Evolutionary conservation across 768 basidiomycete genomes (phyloP), one percentile per base, ranked within the genome.

Genomic region (Pluteus cervinus): DNA sequence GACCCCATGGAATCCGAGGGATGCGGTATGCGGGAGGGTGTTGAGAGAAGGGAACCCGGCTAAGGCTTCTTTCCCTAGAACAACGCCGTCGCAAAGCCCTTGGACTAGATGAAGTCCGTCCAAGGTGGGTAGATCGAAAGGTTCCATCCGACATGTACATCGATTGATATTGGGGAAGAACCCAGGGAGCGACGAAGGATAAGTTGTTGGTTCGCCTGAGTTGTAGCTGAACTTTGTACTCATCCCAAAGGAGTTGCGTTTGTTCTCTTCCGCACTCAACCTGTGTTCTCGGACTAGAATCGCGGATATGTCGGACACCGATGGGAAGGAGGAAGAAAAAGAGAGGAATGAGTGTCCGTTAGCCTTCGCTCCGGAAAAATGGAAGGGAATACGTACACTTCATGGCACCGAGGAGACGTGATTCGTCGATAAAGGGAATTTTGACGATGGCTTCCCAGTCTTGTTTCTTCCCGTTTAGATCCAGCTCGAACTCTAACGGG

Each of bases 371-470:
- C 10, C 8, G 21, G 25, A 21, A 36, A 24, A 32, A 24, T 33
- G 8, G 23, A 15, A 9, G 42, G n/a, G 24, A 28, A 8, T 46
- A 64, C 80, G 50, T 56, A 88, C 89, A 60, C 22, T 68, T 62
- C 94, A 99, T 97, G 3, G 93, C 87, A 22, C 66, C 66, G 22
- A 96, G 62, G 15, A 99, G 56, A 36, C 89, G 70, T 8, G 62
- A 48, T 56, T 93, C 79, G 31, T 96, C 81, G 43, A 99, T 97
- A 60, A 99, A 99, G 0, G 96, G 96, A 47, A 99, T 97, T 65
- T 98, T 98, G 37, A 99, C 91, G 35, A 98, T 78, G 0, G 96
- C 94, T 58, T 99, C 96, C 96, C 96, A 99, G 17, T 97, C 94
- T 48, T 86, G 82, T 57, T 92, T 98, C 74, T 99, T 99, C 22